Evolutionary conservation across 75 land plant genomes (phyloP), one percentile per base, ranked within the genome.

Genomic region (Pinus albicaulis): DNA sequence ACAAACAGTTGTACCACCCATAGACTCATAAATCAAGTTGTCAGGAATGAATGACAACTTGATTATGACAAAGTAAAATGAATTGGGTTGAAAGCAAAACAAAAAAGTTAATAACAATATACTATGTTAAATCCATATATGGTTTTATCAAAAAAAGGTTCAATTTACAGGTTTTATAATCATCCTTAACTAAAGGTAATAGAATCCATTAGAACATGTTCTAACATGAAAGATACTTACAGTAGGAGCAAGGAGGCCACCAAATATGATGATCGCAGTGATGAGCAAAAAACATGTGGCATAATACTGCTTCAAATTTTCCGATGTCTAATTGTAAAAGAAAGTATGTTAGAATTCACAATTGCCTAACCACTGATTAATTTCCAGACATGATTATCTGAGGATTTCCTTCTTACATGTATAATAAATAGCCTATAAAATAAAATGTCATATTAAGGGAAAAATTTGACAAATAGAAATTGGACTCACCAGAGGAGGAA

Each of bases 201-300:
- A 20, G 71, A 13, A 8, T 2, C 11, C 24, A 68, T 48, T 10
- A 48, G 10, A 48, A 48, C 53, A 10, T 48, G 11, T 48, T 48
- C 11, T 10, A 48, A 48, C 53, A 48, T 48, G 52, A 48, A 48
- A 48, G 12, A 48, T 52, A 84, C 92, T 88, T 85, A 96, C 99
- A 70, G 85, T 76, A 20, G 99, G 99, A 57, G 99, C 98, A 65
- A 96, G 88, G 63, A 96, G 88, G 14, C 99, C 99, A 26, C 98
- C 99, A 89, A 96, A 96, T 55, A 96, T 58, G 23, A 96, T 92
- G 56, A 94, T 83, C 31, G 90, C 95, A 20, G 88, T 84, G 75
- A 94, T 90, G 16, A 96, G 86, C 38, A 87, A 76, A 68, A 92
- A 87, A 76, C 99, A 96, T 25, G 91, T 84, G 19, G 90, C 95